These are phyloP conservation scores for Rhododendron williamsianum DNA, from an alignment of 148 eudicot genomes.

Conservation along the genomic window DNA sequence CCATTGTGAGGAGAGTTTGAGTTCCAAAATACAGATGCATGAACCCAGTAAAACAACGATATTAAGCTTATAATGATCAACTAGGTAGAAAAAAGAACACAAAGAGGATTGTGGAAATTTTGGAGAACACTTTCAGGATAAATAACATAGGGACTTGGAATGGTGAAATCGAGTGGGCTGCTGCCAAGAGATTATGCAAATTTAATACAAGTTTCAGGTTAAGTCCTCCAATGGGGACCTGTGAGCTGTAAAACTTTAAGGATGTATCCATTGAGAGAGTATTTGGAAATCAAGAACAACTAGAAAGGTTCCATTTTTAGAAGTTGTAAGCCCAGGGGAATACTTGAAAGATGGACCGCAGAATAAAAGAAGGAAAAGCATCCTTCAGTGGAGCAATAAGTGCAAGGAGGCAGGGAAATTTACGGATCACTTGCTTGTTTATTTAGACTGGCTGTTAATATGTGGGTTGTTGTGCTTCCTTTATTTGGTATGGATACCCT, in stretches of 20 bases:
- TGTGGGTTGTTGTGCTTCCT: not conserved
- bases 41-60: not conserved
- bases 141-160: not conserved
- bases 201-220: not conserved
- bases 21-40: not conserved
- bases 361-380: not conserved
- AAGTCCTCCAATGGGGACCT: not conserved
- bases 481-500: not conserved
- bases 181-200: not conserved
- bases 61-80: not conserved
- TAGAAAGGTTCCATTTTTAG: not conserved
- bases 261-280: not conserved
- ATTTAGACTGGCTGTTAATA: not conserved
- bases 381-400: not conserved
- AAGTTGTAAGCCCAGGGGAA: not conserved
- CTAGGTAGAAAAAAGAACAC: not conserved
- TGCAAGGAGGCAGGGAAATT: constrained; percentile 4
- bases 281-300: not conserved
- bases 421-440: not conserved
- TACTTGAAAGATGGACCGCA: not conserved
- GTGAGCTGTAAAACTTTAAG: not conserved
- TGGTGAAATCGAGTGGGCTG: not conserved
- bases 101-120: not conserved
- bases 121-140: not conserved
- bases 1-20: not conserved